Evolutionary conservation across 1,139 yeast genomes (phyloP), one percentile per base, ranked within the genome.

Genomic region (Pichia sp.): DNA sequence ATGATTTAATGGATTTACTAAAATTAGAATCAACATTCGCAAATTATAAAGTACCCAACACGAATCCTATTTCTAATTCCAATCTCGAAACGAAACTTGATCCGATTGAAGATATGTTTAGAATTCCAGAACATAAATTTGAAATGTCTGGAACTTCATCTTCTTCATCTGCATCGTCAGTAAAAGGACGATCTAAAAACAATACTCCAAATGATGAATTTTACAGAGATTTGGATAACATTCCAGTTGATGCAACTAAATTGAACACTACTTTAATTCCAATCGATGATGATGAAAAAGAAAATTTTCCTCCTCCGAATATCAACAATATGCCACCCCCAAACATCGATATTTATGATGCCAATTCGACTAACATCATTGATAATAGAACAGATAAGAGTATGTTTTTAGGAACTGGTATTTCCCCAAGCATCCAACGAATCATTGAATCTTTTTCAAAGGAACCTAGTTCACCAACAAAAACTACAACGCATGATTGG

Each of bases 201-300:
- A 50, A 52, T 29, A 45, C 48, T 6, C 48, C 52, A 22, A 49
- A 41, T 31, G 52, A 28, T 22, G 40, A 27, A 8, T 40, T n/a
- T 27, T 37, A 41, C 22, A 33, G 26, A 18, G 51, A 48, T 18
- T 47, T 50, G 14, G 60, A 53, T 33, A 55, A 54, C 35, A 44
- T 49, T 6, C 64, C 64, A 15, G 43, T 60, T 13, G 55, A 53
- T 38, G 64, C 64, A 14, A 59, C 56, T 4, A 58, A 60, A 40
- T 42, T 60, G 27, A 60, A 59, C 37, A 61, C 65, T 7, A 60
- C 63, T 3, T 46, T 61, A 26, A 60, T 61, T 22, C 61, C 60
- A 33, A 41, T 60, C n/a, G 62, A 57, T 35, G 62, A 56, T 29
- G 63, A 60, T 20, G 59, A 60, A 35, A 60, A 59, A 36, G 60